Evolutionary conservation across 306 rosid species (phyloP), one percentile per base, ranked within the genome.

Genomic region (Malus fusca): DNA sequence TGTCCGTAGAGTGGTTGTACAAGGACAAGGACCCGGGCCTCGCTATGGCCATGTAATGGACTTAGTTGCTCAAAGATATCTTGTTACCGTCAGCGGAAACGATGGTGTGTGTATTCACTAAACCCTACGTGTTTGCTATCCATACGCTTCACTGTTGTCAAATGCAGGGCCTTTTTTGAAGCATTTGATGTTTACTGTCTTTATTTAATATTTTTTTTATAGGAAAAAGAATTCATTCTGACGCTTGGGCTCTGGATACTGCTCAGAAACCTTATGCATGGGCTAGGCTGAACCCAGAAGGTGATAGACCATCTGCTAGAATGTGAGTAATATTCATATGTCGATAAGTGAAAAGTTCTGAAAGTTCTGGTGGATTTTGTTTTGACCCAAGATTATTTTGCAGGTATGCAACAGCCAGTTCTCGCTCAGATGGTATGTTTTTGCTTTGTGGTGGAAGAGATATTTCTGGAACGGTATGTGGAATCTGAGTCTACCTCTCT

Each of bases 381-480:
- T 79, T 61, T 68, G 59, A 77, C 42, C 73, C 56, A 75, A 71
- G 81, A 84, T 74, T 82, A 71, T 85, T 80, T 69, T 87, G 81
- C 85, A 96, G 99, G 99, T 96, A 96, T 51, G 99, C 98, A 28
- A 96, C 99, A 70, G 99, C 96, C 71, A 90, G 99, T 87, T 91
- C 98, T 60, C 99, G 99, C 69, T 88, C 99, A 81, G 99, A 96
- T 87, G 99, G 99, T 77, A 96, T 96, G 99, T 89, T 96, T 88
- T 83, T 96, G 84, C 94, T 96, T 77, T 96, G 99, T 73, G 99
- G 99, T 73, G 99, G 99, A 87, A 89, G 99, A 79, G 99, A 96
- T 69, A 72, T 93, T 82, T 86, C 98, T 76, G 98, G 98, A 78
- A 82, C 91, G 67, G 99, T 96, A 92, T 78, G 90, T 81, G 21